A percentile compares a stretch with the other conserved stretches of the same genome.
phyloP scores from a whole-genome alignment of 257 asterid species.

The Cordia subcordata region DNA sequence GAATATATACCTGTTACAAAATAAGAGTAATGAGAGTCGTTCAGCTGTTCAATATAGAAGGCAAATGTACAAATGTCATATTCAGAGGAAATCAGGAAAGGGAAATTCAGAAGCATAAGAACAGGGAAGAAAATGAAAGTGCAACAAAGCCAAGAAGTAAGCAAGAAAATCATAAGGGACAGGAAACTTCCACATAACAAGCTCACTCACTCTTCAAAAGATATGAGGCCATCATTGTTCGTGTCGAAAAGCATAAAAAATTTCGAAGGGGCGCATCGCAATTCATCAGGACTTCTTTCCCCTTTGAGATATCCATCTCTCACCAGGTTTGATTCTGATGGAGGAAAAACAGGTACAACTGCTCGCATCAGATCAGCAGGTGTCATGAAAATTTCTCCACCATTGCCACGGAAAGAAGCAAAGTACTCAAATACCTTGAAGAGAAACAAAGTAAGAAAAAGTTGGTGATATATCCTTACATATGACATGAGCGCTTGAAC shows the following conservation, averaged over 20 bases:
- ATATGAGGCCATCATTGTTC: conserved; percentile 70
- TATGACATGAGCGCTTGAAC: too few relatives aligned
- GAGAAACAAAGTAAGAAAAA: conserved; percentile 13
- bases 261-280: conserved; percentile 69
- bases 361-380: conserved; percentile 97
- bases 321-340: conserved; percentile 79
- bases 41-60: conserved; percentile 6
- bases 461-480: not conserved
- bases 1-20: conserved; percentile 70
- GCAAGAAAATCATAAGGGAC: not conserved
- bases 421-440: conserved; percentile 77
- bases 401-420: conserved; percentile 51
- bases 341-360: conserved; percentile 92
- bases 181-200: conserved; percentile 8
- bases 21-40: conserved; percentile 14
- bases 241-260: conserved; percentile 94
- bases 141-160: conserved; percentile 1
- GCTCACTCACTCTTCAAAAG: conserved; percentile 75
- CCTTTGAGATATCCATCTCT: conserved; percentile 92
- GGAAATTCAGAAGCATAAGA: conserved; percentile 11
- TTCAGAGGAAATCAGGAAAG: too few relatives aligned
- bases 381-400: conserved; percentile 74
- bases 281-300: conserved; percentile 82
- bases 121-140: not conserved
- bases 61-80: too few relatives aligned